phyloP scores from a whole-genome alignment of 441 rosid species.

The Metrosideros polymorpha region DNA sequence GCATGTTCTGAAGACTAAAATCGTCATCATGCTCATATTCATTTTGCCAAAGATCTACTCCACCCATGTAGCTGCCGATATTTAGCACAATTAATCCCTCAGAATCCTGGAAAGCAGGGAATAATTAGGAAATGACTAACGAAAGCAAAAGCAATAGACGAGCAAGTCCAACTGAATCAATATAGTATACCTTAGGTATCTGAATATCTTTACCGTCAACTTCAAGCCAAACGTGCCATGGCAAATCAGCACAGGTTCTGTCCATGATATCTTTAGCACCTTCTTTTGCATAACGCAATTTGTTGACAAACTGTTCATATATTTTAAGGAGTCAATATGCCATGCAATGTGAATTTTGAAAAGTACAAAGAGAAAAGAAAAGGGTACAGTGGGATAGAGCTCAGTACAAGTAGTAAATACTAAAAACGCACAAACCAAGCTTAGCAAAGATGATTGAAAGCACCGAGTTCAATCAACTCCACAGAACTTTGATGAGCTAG shows the following conservation, averaged over 20 bases:
- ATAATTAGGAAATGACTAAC: neutral
- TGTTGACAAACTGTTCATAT: conserved; percentile 50
- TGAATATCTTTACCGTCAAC: conserved; percentile 61
- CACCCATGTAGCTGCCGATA: conserved; percentile 77
- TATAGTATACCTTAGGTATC: conserved; percentile 41
- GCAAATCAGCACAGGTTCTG: conserved; percentile 69
- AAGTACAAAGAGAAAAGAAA: neutral
- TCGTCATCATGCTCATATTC: conserved; percentile 55
- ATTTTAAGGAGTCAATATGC: conserved; percentile 2
- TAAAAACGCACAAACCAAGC: neutral
- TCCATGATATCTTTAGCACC: conserved; percentile 74
- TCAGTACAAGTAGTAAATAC: neutral
- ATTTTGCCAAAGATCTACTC: conserved; percentile 75
- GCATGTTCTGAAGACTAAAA: conserved; percentile 47
- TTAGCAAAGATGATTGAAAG: neutral
- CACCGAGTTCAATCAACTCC: neutral
- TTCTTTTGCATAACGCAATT: conserved; percentile 66
- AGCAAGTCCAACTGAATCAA: neutral
- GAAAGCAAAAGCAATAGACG: neutral
- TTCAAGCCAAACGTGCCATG: conserved; percentile 75
- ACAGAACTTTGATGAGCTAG: neutral
- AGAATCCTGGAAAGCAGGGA: conserved; percentile 31
- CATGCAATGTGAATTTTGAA: neutral
- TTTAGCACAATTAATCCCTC: conserved; percentile 65
- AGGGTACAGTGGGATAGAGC: neutral